Conservation (phyloP, 805 yeast genomes). For the Pichia cabralensis region DNA sequence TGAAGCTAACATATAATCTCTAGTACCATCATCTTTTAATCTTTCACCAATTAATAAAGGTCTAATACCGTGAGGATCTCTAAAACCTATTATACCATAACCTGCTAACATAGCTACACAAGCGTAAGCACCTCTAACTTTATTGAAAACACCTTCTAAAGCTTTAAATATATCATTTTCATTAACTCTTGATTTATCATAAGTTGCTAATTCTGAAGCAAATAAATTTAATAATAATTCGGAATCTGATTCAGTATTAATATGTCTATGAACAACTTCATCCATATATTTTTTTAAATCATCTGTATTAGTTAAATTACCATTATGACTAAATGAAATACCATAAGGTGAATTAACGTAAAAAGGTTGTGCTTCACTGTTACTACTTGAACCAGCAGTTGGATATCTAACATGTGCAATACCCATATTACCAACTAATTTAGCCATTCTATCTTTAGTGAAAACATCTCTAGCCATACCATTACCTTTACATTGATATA, state of each 20-base stretch:
- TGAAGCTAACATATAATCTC: conserved; percentile 89
- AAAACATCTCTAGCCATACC: conserved; percentile 98
- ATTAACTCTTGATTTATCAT: conserved; percentile 88
- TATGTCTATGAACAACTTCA: conserved; percentile 91
- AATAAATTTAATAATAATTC: conserved; percentile 83
- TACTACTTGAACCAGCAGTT: conserved; percentile 93
- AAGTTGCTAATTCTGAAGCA: conserved; percentile 84
- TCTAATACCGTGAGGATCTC: conserved; percentile 96
- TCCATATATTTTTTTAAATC: conserved; percentile 75
- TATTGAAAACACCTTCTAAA: conserved; percentile 66
- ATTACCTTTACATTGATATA: conserved; percentile 96
- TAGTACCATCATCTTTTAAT: conserved; percentile 50
- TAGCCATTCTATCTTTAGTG: conserved; percentile 68
- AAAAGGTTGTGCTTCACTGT: conserved; percentile 97
- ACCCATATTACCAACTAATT: conserved; percentile 89
- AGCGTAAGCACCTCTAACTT: conserved; percentile 94
- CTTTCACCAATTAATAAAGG: conserved; percentile 87
- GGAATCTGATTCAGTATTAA: conserved; percentile 94
- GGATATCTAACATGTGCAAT: conserved; percentile 93
- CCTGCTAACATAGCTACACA: conserved; percentile 95
- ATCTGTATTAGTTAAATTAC: conserved; percentile 83
- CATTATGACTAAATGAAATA: conserved; percentile 82
- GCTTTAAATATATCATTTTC: conserved; percentile 84
- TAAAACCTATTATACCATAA: conserved; percentile 87
- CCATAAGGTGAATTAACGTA: conserved; percentile 98